Evolutionary conservation across 2,329 filamentous ascomycete species (phyloP).

Genomic region (Plectosphaerella sp.): DNA sequence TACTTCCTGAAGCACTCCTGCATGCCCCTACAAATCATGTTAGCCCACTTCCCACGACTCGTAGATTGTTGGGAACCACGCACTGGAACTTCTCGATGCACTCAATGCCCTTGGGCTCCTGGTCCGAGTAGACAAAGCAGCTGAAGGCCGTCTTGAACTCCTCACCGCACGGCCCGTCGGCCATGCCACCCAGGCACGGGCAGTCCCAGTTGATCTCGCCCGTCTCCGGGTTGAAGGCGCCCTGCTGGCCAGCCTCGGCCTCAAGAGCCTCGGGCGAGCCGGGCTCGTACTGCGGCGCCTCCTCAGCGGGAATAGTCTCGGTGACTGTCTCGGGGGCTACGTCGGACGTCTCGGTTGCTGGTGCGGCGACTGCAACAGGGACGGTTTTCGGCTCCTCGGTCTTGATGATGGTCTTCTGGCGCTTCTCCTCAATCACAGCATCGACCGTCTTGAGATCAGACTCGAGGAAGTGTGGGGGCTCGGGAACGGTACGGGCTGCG

Average conservation of each 20-base stretch:
- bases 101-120: conserved; percentile 96
- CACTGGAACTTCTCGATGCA: conserved; percentile 98
- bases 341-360: conserved; percentile 6
- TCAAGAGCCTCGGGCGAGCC: conserved; percentile 56
- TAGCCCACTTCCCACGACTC: conserved; percentile 14
- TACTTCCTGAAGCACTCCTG: conserved; percentile 93
- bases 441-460: conserved; percentile 61
- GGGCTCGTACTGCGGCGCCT: conserved; percentile 14
- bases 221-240: conserved; percentile 96
- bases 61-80: conserved; percentile 26
- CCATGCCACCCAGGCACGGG: conserved; percentile 96
- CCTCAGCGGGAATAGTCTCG: conserved; percentile 13
- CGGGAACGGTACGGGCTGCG: conserved; percentile 27
- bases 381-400: conserved; percentile 20
- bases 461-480: conserved; percentile 50
- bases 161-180: conserved; percentile 89
- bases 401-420: conserved; percentile 38
- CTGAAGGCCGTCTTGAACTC: conserved; percentile 95
- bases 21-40: conserved; percentile 66
- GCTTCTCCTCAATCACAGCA: conserved; percentile 61
- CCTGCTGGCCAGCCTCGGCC: conserved; percentile 79
- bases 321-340: conserved; percentile 17
- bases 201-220: conserved; percentile 99
- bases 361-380: conserved; percentile 9
- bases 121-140: conserved; percentile 93